Percentiles rank a stretch among this genome's conserved stretches.
Conservation (phyloP, 2,329 filamentous ascomycete species). For the Lachnellula arida region DNA sequence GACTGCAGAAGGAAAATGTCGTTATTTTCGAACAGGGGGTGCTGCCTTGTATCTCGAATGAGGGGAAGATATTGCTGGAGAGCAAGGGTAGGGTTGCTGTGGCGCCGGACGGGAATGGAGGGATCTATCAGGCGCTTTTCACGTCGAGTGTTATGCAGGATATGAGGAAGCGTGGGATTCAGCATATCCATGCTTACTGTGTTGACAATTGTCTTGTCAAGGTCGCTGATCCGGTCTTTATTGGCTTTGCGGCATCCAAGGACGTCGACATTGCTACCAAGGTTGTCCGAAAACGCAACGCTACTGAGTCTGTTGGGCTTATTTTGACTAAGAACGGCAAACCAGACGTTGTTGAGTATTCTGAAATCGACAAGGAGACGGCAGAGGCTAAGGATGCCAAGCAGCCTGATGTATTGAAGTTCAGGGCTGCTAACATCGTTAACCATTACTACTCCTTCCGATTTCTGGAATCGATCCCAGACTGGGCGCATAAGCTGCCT, state of each 20-base stretch:
- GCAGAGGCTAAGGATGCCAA: conserved; percentile 83
- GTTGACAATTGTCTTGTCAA: conserved; percentile 99
- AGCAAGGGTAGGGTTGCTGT: conserved; percentile 86
- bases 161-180: conserved; percentile 81
- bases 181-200: conserved; percentile 97
- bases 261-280: conserved; percentile 96
- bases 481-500: conserved; percentile 79
- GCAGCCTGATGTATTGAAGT: conserved; percentile 79
- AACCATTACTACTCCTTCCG: conserved; percentile 99
- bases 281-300: conserved; percentile 97
- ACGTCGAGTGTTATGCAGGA: conserved; percentile 76
- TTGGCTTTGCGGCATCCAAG: conserved; percentile 85
- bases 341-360: conserved; percentile 97
- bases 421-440: conserved; percentile 97
- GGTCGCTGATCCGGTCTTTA: conserved; percentile 94
- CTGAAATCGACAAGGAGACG: conserved; percentile 86
- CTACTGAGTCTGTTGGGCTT: conserved; percentile 90
- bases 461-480: conserved; percentile 86
- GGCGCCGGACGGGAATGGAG: conserved; percentile 94
- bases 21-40: conserved; percentile 96
- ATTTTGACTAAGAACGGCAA: conserved; percentile 94
- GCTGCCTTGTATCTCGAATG: conserved; percentile 92
- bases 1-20: conserved; percentile 78
- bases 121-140: conserved; percentile 88
- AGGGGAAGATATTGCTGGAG: conserved; percentile 94